These are phyloP conservation scores for Teratosphaeria zuluensis DNA, from an alignment of 2,329 filamentous ascomycete genomes.

Conservation along the genomic window DNA sequence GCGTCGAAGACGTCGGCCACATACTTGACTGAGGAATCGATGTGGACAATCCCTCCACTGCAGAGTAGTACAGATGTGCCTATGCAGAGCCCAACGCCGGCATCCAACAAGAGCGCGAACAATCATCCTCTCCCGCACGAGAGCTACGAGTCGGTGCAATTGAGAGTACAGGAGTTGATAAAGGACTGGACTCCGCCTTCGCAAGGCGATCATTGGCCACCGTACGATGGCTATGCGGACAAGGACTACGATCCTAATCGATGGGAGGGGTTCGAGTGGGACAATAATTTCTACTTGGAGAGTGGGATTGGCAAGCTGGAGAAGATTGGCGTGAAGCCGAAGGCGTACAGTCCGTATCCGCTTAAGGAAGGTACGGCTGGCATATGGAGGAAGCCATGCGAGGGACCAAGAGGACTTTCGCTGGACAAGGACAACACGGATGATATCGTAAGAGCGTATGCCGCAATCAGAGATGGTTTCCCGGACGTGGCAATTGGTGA, in stretches of 20 bases:
- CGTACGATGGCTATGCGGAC: conserved; percentile 33
- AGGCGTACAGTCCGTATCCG: conserved; percentile 62
- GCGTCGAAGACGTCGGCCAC: not conserved
- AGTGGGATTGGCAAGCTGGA: conserved; percentile 19
- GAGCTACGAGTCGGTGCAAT: conserved; percentile 6
- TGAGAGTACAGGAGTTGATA: conserved; percentile 31
- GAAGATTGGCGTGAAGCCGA: conserved; percentile 31
- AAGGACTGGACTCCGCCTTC: conserved; percentile 29
- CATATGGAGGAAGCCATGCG: conserved; percentile 48
- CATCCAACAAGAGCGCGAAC: not conserved
- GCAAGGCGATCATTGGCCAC: conserved; percentile 34
- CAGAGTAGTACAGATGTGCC: not conserved
- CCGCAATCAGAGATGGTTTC: conserved; percentile 47
- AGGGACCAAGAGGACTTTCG: conserved; percentile 45
- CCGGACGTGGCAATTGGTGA: conserved; percentile 54
- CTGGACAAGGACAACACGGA: conserved; percentile 46
- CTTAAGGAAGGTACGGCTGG: conserved; percentile 42
- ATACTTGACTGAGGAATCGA: not conserved
- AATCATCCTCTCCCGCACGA: conserved; percentile 2
- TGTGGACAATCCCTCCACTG: not conserved
- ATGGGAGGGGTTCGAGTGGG: conserved; percentile 37
- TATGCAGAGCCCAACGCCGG: not conserved
- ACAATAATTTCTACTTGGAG: conserved; percentile 30
- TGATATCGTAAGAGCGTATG: conserved; percentile 55
- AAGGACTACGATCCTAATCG: conserved; percentile 39